Conservation (phyloP, 2,329 filamentous ascomycete species). For the Aphanocladium album region DNA sequence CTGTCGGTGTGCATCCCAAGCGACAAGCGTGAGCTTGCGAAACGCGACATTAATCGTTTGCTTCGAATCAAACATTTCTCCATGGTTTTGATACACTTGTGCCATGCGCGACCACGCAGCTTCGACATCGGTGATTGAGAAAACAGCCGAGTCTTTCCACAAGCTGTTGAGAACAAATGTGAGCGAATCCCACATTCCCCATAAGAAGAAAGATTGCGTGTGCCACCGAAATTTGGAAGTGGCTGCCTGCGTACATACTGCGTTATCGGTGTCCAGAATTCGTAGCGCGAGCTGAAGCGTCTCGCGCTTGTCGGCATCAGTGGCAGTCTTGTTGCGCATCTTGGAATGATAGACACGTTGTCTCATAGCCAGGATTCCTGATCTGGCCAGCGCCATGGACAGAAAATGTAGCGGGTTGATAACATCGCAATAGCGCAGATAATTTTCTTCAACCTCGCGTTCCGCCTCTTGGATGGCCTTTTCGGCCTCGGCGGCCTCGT, state of each 20-base stretch:
- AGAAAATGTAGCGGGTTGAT: conserved; percentile 33
- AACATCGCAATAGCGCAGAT: conserved; percentile 39
- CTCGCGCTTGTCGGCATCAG: conserved; percentile 19
- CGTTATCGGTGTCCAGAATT: conserved; percentile 31
- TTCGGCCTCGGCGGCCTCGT: conserved; percentile 25
- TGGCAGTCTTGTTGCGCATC: conserved; percentile 22
- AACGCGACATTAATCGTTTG: conserved; percentile 25
- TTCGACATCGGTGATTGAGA: conserved; percentile 16
- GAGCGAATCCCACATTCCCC: conserved; percentile 28
- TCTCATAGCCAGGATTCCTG: conserved; percentile 23
- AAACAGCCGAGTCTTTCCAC: conserved; percentile 18
- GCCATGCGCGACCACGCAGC: conserved; percentile 22
- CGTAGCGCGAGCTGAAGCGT: conserved; percentile 30
- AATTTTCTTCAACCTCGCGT: conserved; percentile 34
- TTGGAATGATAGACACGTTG: conserved; percentile 19
- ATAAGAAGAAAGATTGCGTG: conserved; percentile 28
- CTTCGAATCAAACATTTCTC: conserved; percentile 23
- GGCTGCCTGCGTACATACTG: conserved; percentile 21
- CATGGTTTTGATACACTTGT: conserved; percentile 24
- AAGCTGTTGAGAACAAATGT: conserved; percentile 26
- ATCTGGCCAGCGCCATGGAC: conserved; percentile 23
- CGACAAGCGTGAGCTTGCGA: conserved; percentile 27
- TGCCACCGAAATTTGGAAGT: conserved; percentile 27
- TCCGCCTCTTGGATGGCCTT: conserved; percentile 36
- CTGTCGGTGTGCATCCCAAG: conserved; percentile 23